Evolutionary conservation across 768 basidiomycete species (phyloP).

Genomic region (Suillus brevipes): DNA sequence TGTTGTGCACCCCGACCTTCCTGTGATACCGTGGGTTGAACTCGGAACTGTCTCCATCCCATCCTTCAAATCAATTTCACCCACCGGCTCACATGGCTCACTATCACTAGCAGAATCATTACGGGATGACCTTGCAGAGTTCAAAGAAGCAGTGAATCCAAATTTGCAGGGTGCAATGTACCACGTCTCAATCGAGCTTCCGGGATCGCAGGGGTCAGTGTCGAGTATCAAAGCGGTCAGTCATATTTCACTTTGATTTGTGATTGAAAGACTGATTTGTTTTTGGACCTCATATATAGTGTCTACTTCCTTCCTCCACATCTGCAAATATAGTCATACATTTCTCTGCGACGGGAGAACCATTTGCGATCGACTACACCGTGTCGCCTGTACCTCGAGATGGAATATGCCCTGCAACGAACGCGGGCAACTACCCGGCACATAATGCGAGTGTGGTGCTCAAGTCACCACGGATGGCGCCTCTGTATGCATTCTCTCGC

Average conservation of each 20-base stretch:
- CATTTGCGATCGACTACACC: constrained; percentile 75
- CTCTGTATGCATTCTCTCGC: constrained; percentile 45
- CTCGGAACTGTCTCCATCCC: constrained; percentile 29
- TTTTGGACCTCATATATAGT: constrained; percentile 43
- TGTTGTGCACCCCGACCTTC: constrained; percentile 32
- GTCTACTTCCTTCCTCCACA: constrained; percentile 57
- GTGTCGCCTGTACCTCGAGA: constrained; percentile 66
- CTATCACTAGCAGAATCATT: constrained; percentile 45
- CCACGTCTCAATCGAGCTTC: constrained; percentile 65
- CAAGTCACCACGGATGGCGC: constrained; percentile 48
- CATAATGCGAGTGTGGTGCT: constrained; percentile 57
- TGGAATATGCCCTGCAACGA: constrained; percentile 56
- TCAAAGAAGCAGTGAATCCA: constrained; percentile 41
- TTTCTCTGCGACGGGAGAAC: constrained; percentile 42
- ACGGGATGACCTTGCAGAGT: constrained; percentile 46
- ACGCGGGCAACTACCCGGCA: constrained; percentile 29
- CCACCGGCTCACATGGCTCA: constrained; percentile 30
- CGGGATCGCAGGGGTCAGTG: constrained; percentile 41
- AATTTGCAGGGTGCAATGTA: constrained; percentile 52
- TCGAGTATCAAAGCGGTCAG: constrained; percentile 40
- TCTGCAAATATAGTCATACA: constrained; percentile 63
- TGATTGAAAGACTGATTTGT: constrained; percentile 21
- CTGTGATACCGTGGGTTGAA: constrained; percentile 25
- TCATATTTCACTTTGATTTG: constrained; percentile 61
- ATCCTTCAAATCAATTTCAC: constrained; percentile 34